Conservation (phyloP, 768 basidiomycete species). For the Rhodocollybia butyracea region DNA sequence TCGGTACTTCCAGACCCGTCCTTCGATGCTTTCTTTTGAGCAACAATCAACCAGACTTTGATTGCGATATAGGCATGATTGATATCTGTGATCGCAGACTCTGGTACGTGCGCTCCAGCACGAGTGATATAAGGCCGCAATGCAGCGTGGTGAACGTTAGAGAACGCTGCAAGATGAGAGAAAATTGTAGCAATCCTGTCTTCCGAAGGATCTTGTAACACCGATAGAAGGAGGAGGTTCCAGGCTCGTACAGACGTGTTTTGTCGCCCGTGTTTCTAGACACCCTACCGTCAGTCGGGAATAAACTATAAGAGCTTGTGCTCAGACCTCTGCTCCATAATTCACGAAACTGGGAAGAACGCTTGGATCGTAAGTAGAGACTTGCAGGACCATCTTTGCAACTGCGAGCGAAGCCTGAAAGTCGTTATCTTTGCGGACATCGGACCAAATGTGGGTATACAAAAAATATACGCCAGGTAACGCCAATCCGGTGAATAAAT, state of each 20-base stretch:
- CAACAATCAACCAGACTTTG: slow-evolving; percentile 69
- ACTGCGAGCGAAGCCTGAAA: slow-evolving; percentile 49
- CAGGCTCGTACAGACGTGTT: slow-evolving; percentile 52
- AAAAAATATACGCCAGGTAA: slow-evolving; percentile 54
- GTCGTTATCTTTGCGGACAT: slow-evolving; percentile 46
- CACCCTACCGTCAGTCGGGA: background rate
- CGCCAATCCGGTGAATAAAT: slow-evolving; percentile 36
- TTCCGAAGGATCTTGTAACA: slow-evolving; percentile 38
- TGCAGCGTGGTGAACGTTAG: slow-evolving; percentile 40
- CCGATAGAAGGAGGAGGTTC: slow-evolving; percentile 60
- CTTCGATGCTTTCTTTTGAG: slow-evolving; percentile 31
- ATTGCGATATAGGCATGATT: slow-evolving; percentile 68
- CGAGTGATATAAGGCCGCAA: slow-evolving; percentile 37
- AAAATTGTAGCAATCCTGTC: slow-evolving; percentile 41
- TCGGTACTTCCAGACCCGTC: slow-evolving; percentile 27
- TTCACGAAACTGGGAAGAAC: slow-evolving; percentile 38
- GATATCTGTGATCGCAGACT: slow-evolving; percentile 52
- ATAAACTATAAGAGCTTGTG: background rate
- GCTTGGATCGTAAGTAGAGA: slow-evolving; percentile 39
- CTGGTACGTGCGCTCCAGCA: slow-evolving; percentile 32
- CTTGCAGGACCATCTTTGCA: slow-evolving; percentile 50
- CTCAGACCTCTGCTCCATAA: slow-evolving; percentile 29
- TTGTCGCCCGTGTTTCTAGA: slow-evolving; percentile 31
- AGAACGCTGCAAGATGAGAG: slow-evolving; percentile 48
- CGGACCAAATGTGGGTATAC: slow-evolving; percentile 44